Percentiles rank a stretch among this genome's conserved stretches.
phyloP scores from a whole-genome alignment of 345 rosid genomes.

The Populus pruinosa region DNA sequence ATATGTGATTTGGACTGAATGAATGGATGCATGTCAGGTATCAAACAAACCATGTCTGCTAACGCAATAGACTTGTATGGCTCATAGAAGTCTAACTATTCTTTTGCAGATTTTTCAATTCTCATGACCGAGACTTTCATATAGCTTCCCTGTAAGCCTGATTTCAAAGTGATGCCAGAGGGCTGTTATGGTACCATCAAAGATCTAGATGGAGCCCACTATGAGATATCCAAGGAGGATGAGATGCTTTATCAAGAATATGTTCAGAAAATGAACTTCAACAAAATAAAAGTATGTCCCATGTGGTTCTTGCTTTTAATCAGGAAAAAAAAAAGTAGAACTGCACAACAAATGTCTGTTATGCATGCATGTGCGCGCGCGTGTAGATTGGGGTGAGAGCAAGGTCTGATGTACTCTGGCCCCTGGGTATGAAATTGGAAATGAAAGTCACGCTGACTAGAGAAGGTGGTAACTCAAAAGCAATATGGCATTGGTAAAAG shows the following conservation, averaged over 20 bases:
- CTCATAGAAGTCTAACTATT: neutral
- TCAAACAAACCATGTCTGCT: neutral
- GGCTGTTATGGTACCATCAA: conserved; percentile 95
- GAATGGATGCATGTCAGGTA: neutral
- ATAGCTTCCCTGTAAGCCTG: conserved; percentile 95
- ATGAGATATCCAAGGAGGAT: conserved; percentile 97
- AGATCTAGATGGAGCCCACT: conserved; percentile 91
- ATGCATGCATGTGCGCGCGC: neutral
- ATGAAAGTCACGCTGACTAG: neutral
- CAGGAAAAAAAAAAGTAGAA: neutral
- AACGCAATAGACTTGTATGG: neutral
- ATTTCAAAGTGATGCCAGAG: conserved; percentile 97
- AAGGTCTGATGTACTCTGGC: neutral
- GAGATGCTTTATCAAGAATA: conserved; percentile 84
- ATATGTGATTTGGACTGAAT: neutral
- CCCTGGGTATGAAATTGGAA: neutral
- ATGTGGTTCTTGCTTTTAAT: neutral
- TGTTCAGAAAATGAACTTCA: conserved; percentile 74
- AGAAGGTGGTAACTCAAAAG: too few relatives aligned
- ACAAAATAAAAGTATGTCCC: conserved; percentile 75
- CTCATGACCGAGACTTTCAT: conserved; percentile 94
- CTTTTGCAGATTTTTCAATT: conserved; percentile 61
- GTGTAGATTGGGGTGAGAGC: too few relatives aligned
- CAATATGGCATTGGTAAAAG: too few relatives aligned
- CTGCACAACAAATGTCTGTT: neutral